Evolutionary conservation across 2,329 filamentous ascomycete genomes (phyloP), one percentile per base, ranked within the genome.

Genomic region (Pseudogymnoascus sp.): DNA sequence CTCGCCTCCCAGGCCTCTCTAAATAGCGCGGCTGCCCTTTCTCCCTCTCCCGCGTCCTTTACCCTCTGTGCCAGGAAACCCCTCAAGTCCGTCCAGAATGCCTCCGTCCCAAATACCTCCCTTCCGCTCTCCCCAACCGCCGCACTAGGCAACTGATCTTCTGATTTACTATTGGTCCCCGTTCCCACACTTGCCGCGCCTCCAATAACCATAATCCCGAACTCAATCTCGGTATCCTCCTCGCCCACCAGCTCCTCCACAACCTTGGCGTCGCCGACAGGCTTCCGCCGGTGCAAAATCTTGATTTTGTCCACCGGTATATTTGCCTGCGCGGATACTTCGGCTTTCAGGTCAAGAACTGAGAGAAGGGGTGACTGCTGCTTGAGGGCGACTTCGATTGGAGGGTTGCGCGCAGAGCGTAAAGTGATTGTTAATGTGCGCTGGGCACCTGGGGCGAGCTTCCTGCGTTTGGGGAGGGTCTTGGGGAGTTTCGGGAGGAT

Each of bases 151-250:
- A 60, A 31, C 53, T 75, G 76, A 7, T 73, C 68, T 35, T 73
- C 78, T 59, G 76, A 73, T 60, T 25, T 42, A 4, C 59, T 8
- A 72, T 70, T 63, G 70, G n/a, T 69, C 66, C 67, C 64, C 21
- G 66, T 67, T 8, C 63, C 65, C 37, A 63, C 65, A n/a, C 75
- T 74, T 23, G 77, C 76, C 21, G 80, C 84, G 12, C 91, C 92
- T 2, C 89, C 90, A 73, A 96, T 85, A 18, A 97, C 82, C 92
- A 97, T 97, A 63, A 97, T 83, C 1, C 85, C 85, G 66, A 97
- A 87, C 74, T 96, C 92, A 0, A 93, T 79, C 1, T 69, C 75
- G 68, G 69, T 80, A 28, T 77, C 79, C 50, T 83, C 84, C 3
- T 82, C 79, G 0, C 79, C 80, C 1, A 92, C 68, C 0, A 95